Evolutionary conservation across 1,284 basidiomycete species (phyloP).

Genomic region (Coniophora puteana): DNA sequence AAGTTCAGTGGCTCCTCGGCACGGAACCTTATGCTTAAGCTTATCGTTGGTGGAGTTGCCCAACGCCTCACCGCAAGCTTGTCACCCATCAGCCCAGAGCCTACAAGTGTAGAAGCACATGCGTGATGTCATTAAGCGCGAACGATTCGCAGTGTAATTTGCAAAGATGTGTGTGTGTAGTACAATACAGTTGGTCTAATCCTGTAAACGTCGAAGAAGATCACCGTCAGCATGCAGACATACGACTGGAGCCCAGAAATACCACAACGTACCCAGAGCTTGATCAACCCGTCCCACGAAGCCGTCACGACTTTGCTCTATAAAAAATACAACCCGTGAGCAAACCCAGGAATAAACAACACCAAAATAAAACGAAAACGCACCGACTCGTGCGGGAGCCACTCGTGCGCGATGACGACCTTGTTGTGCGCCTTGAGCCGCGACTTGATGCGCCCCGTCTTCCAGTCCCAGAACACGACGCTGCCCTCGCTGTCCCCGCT

Average conservation of each 20-base stretch:
- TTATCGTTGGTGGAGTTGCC: no score
- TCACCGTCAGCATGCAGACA: no score
- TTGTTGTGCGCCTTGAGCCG: slow-evolving; percentile 87
- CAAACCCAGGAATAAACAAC: slow-evolving; percentile 7
- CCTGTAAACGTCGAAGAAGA: no score
- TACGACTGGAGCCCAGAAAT: neutral
- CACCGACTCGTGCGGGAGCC: slow-evolving; percentile 97
- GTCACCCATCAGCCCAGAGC: no score
- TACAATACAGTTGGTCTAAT: slow-evolving; percentile 25
- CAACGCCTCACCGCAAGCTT: no score
- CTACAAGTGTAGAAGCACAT: no score
- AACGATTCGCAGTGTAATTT: no score
- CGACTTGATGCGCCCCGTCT: slow-evolving; percentile 92
- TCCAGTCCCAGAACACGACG: slow-evolving; percentile 99
- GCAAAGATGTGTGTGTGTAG: no score
- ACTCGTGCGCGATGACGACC: slow-evolving; percentile 95
- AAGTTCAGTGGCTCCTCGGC: no score
- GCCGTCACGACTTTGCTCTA: slow-evolving; percentile 95
- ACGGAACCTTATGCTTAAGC: no score
- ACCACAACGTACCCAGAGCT: slow-evolving; percentile 74
- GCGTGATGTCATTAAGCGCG: no score
- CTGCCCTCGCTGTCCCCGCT: slow-evolving; percentile 95
- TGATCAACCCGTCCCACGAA: slow-evolving; percentile 96
- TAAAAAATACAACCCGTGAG: slow-evolving; percentile 12
- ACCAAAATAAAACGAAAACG: slow-evolving; percentile 40